Evolutionary conservation across 768 basidiomycete genomes (phyloP), one percentile per base, ranked within the genome.

Genomic region (Cystofilobasidium macerans): DNA sequence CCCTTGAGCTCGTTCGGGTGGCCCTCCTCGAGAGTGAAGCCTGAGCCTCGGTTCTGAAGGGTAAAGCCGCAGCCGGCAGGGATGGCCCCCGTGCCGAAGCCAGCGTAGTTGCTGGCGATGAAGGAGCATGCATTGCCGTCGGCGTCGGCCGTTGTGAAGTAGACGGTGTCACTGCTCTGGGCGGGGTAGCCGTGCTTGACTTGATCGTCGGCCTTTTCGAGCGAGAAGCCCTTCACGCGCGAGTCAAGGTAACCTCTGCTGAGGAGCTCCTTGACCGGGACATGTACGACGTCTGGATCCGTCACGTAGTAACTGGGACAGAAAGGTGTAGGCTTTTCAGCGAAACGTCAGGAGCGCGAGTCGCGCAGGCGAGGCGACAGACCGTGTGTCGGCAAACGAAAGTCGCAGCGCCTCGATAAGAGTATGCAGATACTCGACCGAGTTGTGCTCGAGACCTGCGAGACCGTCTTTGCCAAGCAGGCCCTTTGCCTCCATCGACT

Each of bases 41-140:
- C 86, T 14, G 84, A 80, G 1, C 95, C 95, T 64, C 95, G 82
- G 76, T 95, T 95, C 24, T 99, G 95, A 18, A 99, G 81, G 0
- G 92, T 95, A 75, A 99, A 99, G 0, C 95, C 95, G 71, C 92
- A 95, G 0, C 86, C 91, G 71, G 88, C 86, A 0, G 95, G 95
- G 43, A 99, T 80, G 36, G 94, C 94, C 83, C 72, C 71, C 24
- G 61, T 65, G n/a, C 95, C 95, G 72, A 95, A 98, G 3, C 89
- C 89, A 72, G 85, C 82, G 71, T 88, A 91, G 73, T 89, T 91
- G 72, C 88, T 89, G 0, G 75, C 75, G 32, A 77, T 77, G 69
- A 77, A 75, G 14, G 74, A 75, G 67, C 76, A 77, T 1, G 77
- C 74, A 67, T 79, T 79, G 2, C 14, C 36, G 9, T 78, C 72